A percentile compares a stretch with the other conserved stretches of the same genome.
Conservation (phyloP, 768 basidiomycete genomes). For the Leccinellum rugosiceps region DNA sequence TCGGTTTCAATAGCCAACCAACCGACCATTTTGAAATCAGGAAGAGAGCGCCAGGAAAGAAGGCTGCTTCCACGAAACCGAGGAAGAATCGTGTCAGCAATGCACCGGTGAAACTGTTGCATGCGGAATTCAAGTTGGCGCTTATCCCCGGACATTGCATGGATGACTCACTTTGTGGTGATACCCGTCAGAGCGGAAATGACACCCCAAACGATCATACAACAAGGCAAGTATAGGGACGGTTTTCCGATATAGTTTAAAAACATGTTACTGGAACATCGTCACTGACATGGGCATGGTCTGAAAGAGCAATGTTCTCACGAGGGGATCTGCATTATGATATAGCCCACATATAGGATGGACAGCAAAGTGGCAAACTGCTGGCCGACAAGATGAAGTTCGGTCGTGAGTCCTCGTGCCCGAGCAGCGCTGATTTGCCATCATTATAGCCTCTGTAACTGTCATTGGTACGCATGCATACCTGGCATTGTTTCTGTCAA, state of each 20-base stretch:
- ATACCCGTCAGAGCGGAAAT: slow-evolving; percentile 48
- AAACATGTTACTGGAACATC: slow-evolving; percentile 59
- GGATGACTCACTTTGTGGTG: slow-evolving; percentile 27
- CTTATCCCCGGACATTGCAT: neutral
- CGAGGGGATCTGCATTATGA: slow-evolving; percentile 43
- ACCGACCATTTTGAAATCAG: slow-evolving; percentile 33
- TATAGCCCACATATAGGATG: slow-evolving; percentile 61
- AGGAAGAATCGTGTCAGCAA: slow-evolving; percentile 50
- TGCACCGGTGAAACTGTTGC: slow-evolving; percentile 38
- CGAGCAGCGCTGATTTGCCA: slow-evolving; percentile 54
- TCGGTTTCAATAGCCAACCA: slow-evolving; percentile 28
- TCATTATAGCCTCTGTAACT: neutral
- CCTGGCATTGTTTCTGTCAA: slow-evolving; percentile 71
- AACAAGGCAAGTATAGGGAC: slow-evolving; percentile 59
- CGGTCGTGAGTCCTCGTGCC: slow-evolving; percentile 61
- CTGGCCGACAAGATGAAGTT: slow-evolving; percentile 55
- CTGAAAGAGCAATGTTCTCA: slow-evolving; percentile 14
- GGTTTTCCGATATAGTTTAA: slow-evolving; percentile 64
- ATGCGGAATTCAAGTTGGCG: neutral
- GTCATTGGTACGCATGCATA: slow-evolving; percentile 32
- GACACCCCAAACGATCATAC: slow-evolving; percentile 70
- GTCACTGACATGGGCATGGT: neutral
- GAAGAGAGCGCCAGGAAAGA: slow-evolving; percentile 44
- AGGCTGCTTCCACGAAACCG: slow-evolving; percentile 51
- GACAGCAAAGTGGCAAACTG: slow-evolving; percentile 69